Evolutionary conservation across 805 yeast genomes (phyloP).

Genomic region (Metschnikowia amazonensis): DNA sequence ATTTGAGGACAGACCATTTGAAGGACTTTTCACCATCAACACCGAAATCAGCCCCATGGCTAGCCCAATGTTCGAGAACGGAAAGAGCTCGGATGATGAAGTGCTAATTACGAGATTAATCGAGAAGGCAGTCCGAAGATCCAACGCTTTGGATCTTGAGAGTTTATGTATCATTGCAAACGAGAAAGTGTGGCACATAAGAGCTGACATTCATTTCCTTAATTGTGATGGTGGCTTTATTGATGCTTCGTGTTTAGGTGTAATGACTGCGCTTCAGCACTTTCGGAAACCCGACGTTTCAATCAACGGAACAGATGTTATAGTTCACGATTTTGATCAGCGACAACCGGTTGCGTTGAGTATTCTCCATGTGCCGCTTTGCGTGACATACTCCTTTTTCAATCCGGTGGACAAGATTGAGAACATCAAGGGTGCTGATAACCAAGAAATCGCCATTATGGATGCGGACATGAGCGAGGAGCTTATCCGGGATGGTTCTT

Average conservation of each 20-base stretch:
- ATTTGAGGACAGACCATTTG: slow-evolving; percentile 87
- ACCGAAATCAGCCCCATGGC: slow-evolving; percentile 92
- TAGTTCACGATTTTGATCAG: slow-evolving; percentile 69
- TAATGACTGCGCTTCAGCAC: slow-evolving; percentile 79
- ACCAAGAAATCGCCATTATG: slow-evolving; percentile 56
- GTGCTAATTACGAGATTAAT: slow-evolving; percentile 74
- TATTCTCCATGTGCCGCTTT: slow-evolving; percentile 83
- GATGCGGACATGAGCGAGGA: slow-evolving; percentile 84
- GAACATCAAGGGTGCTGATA: slow-evolving; percentile 64
- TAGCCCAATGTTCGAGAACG: slow-evolving; percentile 75
- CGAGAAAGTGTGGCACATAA: slow-evolving; percentile 81
- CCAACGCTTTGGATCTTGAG: slow-evolving; percentile 89
- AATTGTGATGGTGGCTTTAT: slow-evolving; percentile 91
- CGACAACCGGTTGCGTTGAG: slow-evolving; percentile 85
- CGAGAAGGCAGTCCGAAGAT: slow-evolving; percentile 87
- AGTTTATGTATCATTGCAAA: slow-evolving; percentile 89
- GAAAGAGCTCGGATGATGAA: slow-evolving; percentile 73
- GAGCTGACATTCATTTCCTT: slow-evolving; percentile 86
- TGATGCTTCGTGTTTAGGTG: slow-evolving; percentile 88
- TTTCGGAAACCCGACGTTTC: slow-evolving; percentile 81
- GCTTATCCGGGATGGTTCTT: slow-evolving; percentile 64
- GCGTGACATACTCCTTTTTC: slow-evolving; percentile 84
- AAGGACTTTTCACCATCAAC: slow-evolving; percentile 78
- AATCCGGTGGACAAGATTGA: slow-evolving; percentile 62
- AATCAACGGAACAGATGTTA: slow-evolving; percentile 59